Conservation (phyloP, 495 filamentous ascomycete genomes). For the Talaromyces liani region DNA sequence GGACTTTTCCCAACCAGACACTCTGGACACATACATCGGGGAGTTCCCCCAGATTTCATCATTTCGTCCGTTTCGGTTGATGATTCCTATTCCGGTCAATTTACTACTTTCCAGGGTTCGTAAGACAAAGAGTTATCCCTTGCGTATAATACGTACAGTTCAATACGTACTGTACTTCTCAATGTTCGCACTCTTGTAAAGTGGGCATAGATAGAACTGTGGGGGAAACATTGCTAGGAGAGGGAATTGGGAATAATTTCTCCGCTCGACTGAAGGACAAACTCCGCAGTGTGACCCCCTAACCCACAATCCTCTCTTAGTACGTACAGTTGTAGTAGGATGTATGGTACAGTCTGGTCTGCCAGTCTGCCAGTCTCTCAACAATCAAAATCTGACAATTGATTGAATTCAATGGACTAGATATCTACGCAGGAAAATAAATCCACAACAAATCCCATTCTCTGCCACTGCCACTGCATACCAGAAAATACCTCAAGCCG, state of each 20-base stretch:
- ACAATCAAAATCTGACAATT: too few relatives aligned
- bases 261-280: not conserved
- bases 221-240: not conserved
- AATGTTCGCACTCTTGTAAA: not conserved
- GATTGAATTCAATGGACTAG: not conserved
- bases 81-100: not conserved
- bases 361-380: too few relatives aligned
- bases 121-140: not conserved
- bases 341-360: too few relatives aligned
- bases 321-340: too few relatives aligned
- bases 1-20: not conserved
- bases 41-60: not conserved
- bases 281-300: not conserved
- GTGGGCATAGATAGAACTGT: not conserved
- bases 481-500: not conserved
- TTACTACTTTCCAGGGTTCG: not conserved
- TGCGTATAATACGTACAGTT: not conserved
- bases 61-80: not conserved
- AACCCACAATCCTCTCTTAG: too few relatives aligned
- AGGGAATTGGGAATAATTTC: not conserved
- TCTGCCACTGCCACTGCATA: too few relatives aligned
- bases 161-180: not conserved
- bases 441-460: not conserved
- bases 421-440: not conserved
- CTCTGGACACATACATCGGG: not conserved